phyloP scores from a whole-genome alignment of 306 rosid genomes.

The Ochetophila trinervis region DNA sequence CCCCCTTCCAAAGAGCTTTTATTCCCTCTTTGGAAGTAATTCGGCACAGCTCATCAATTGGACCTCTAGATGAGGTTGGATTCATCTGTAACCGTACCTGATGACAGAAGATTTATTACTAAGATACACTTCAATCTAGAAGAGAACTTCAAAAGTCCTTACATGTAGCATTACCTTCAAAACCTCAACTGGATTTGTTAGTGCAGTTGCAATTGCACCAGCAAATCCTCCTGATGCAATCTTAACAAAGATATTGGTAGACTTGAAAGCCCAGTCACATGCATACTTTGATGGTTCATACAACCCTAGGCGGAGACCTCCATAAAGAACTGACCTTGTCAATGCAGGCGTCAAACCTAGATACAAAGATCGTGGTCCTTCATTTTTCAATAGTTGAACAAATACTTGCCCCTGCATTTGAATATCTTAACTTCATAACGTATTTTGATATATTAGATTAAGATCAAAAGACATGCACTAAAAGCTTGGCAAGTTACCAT shows the following conservation, averaged over 20 bases:
- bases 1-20: slow-evolving; percentile 85
- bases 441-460: slow-evolving; percentile 27
- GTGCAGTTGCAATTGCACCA: slow-evolving; percentile 77
- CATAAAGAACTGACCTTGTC: slow-evolving; percentile 85
- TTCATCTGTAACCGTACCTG: slow-evolving; percentile 94
- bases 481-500: slow-evolving; percentile 59
- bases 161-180: slow-evolving; percentile 54
- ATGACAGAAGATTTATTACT: slow-evolving; percentile 32
- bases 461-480: slow-evolving; percentile 9
- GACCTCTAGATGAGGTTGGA: slow-evolving; percentile 58
- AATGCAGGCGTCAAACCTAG: slow-evolving; percentile 84
- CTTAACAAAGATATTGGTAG: slow-evolving; percentile 72
- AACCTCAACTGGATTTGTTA: slow-evolving; percentile 95
- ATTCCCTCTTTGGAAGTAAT: slow-evolving; percentile 77
- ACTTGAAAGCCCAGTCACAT: slow-evolving; percentile 75
- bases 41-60: slow-evolving; percentile 51
- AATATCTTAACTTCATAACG: slow-evolving; percentile 18
- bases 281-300: slow-evolving; percentile 90
- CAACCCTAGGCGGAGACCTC: slow-evolving; percentile 95
- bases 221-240: slow-evolving; percentile 81
- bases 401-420: slow-evolving; percentile 58
- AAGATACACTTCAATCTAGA: slow-evolving; percentile 13
- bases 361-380: slow-evolving; percentile 87
- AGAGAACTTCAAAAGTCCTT: neutral
- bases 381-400: slow-evolving; percentile 55